Evolutionary conservation across 2,329 filamentous ascomycete species (phyloP), one percentile per base, ranked within the genome.

Genomic region (Dothideomycetes sp.): DNA sequence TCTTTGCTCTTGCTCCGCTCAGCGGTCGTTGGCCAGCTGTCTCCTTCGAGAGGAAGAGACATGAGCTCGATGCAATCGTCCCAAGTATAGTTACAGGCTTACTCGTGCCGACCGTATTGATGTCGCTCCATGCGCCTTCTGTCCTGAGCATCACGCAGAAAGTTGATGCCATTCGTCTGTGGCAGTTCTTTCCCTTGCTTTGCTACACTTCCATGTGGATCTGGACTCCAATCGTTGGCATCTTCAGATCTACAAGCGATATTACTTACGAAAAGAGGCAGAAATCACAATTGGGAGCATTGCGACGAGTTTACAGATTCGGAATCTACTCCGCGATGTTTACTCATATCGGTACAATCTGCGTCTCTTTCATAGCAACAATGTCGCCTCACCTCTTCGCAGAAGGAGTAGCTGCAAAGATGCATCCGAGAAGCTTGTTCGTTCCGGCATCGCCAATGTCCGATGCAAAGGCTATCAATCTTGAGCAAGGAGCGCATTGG

Each of bases 61-160:
- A 40, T 13, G n/a, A n/a, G n/a, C 9, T 40, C 11, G 17, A 33
- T 23, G 28, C 29, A 16, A 27, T 40, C 7, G 33, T 40, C 10
- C 37, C 37, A 16, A 31, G 30, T 10, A 36, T 27, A 11, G 25
- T 42, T n/a, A 24, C 12, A 0, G 40, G 32, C 4, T 13, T 42
- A 18, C 35, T 42, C 17, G 15, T 42, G 19, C 40, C 40, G 13
- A 42, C 40, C 10, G 17, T 42, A 3, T 11, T 42, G 16, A 42
- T 42, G 40, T 42, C 40, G 11, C 40, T 42, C 19, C 40, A 42
- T 25, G 25, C 25, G 5, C 40, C 40, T 11, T 35, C 40, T 7
- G 13, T 22, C 3, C 5, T 42, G 18, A 30, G 32, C 9, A 10
- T 35, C 1, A 19, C 35, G 11, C 25, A 30, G 10, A 42, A 42